Evolutionary conservation across 1,284 basidiomycete genomes (phyloP).

Genomic region (Puccinia coronata): DNA sequence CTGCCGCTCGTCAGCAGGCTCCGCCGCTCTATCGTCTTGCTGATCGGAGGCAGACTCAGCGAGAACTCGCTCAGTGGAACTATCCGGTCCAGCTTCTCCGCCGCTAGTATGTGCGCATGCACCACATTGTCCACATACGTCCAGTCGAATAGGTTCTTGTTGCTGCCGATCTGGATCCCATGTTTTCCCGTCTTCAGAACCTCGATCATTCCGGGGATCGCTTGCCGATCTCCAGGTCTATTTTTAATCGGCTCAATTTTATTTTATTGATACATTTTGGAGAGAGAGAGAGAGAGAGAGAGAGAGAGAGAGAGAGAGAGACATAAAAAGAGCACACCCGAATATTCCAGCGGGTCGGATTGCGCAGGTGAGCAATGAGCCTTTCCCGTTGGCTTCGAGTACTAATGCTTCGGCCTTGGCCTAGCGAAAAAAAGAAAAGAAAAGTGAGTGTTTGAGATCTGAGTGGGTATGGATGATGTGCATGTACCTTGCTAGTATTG

Average conservation of each 20-base stretch:
- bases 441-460: neutral
- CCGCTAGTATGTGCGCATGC: slow-evolving; percentile 88
- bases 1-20: slow-evolving; percentile 53
- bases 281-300: too few species aligned
- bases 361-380: slow-evolving; percentile 82
- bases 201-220: slow-evolving; percentile 75
- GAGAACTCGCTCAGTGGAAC: slow-evolving; percentile 63
- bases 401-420: slow-evolving; percentile 83
- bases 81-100: slow-evolving; percentile 70
- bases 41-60: slow-evolving; percentile 67
- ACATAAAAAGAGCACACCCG: slow-evolving; percentile 66
- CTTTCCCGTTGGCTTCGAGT: slow-evolving; percentile 78
- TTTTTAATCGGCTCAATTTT: neutral
- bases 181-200: slow-evolving; percentile 82
- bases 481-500: slow-evolving; percentile 79
- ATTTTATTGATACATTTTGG: too few species aligned
- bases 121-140: slow-evolving; percentile 97
- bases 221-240: slow-evolving; percentile 88
- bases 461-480: neutral
- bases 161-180: slow-evolving; percentile 89
- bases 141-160: slow-evolving; percentile 93
- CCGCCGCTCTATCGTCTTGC: slow-evolving; percentile 52
- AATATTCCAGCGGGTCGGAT: slow-evolving; percentile 95
- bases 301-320: too few species aligned
- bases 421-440: slow-evolving; percentile 51